Conservation (phyloP, 257 asterid species). For the Haberlea rhodopensis region DNA sequence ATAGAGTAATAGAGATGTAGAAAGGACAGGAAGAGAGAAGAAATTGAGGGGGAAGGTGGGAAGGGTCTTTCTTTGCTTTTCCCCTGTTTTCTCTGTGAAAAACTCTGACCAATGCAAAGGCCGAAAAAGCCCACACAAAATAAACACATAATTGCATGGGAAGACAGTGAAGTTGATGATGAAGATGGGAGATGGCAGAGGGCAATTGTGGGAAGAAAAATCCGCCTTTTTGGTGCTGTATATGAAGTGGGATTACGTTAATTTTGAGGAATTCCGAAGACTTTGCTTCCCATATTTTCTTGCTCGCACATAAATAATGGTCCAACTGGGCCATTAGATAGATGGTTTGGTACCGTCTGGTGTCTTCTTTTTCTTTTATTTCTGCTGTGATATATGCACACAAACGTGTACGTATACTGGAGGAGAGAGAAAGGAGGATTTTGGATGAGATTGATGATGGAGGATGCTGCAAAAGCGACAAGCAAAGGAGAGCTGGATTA, state of each 20-base stretch:
- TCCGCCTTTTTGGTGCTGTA: constrained; percentile 32
- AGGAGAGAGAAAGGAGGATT: constrained; percentile 28
- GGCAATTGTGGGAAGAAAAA: constrained; percentile 57
- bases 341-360: constrained; percentile 30
- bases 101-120: constrained; percentile 78
- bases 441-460: constrained; percentile 30
- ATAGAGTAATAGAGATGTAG: constrained; percentile 28
- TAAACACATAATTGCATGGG: constrained; percentile 38
- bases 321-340: constrained; percentile 53
- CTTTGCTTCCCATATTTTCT: constrained; percentile 25
- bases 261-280: constrained; percentile 46
- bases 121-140: constrained; percentile 71
- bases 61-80: constrained; percentile 62
- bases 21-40: constrained; percentile 37
- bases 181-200: constrained; percentile 88
- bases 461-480: constrained; percentile 43
- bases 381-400: constrained; percentile 20
- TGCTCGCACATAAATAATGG: constrained; percentile 37
- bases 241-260: constrained; percentile 38
- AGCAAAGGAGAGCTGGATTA: too few relatives aligned
- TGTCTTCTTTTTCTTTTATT: constrained; percentile 27
- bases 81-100: constrained; percentile 61
- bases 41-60: constrained; percentile 28
- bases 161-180: constrained; percentile 53
- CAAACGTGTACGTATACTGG: constrained; percentile 14